phyloP scores from a whole-genome alignment of 2,329 filamentous ascomycete genomes.

The Ceratocystis cacaofunesta region DNA sequence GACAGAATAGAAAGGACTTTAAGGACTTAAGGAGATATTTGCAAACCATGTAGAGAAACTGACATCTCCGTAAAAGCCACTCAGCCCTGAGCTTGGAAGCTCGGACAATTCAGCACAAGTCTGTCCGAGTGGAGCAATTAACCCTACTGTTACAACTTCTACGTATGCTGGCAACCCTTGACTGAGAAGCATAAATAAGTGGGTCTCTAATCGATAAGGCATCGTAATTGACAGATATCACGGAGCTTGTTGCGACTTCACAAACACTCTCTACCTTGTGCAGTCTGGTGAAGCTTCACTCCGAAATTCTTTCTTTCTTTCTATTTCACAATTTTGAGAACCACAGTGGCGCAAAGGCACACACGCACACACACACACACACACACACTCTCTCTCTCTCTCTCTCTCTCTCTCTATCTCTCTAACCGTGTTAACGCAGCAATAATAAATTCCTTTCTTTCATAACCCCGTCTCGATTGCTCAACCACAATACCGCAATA shows the following conservation, averaged over 20 bases:
- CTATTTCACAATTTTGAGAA: neutral
- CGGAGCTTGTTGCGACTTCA: neutral
- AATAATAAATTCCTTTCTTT: neutral
- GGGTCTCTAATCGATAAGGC: constrained; percentile 9
- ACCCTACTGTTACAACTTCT: neutral
- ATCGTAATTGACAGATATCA: constrained; percentile 11
- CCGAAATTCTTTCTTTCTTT: neutral
- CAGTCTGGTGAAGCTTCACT: neutral
- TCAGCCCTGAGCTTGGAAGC: no score
- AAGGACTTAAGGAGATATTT: no score
- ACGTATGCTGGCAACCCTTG: neutral
- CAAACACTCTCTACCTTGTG: neutral
- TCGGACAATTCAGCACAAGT: neutral
- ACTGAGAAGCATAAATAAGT: neutral
- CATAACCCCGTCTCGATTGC: neutral
- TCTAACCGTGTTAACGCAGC: no score
- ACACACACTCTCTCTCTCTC: neutral
- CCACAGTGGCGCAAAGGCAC: no score
- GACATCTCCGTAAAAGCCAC: no score
- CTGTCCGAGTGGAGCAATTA: neutral
- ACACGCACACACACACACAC: neutral
- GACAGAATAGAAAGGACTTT: neutral
- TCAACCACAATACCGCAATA: constrained; percentile 16
- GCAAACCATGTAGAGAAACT: no score
- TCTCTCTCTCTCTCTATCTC: neutral